Base-by-base conservation (phyloP, 768 basidiomycete species). In the Leucocoprinus sp. region DNA sequence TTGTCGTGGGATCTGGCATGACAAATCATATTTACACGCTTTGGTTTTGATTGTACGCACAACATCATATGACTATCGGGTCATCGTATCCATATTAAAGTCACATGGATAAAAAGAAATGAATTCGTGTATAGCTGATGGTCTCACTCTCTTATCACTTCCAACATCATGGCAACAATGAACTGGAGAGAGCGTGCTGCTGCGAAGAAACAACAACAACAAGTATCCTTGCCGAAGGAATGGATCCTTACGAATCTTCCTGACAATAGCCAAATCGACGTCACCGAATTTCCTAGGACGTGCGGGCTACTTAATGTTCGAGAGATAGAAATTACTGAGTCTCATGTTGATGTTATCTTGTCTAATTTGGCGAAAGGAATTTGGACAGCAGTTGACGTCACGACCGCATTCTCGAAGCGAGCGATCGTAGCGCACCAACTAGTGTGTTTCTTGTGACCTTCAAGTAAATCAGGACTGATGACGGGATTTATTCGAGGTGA, bases 371-470 rank as follows among this genome's bases (percentile, higher is more conserved):
- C 74, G 11, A 61, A 54, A 0, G 70, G 69, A 2, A 59, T 64
- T 36, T 86, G 79, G 80, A 70, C 82, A 0, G 66, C 82, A 1
- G 74, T 84, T 1, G 74, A 77, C 12, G 84, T 88, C 2, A 82
- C 80, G 0, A 77, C 66, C 0, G 84, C 87, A 0, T 90, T 82
- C 62, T 78, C 73, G 53, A 89, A 89, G 60, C 67, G 86, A 34
- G 89, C 89, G 0, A 72, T 85, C 35, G 60, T 92, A 35, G 87
- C 87, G 3, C 87, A 92, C 37, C 86, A 89, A 53, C 57, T 89
- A 12, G 84, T 85, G 43, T 55, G 74, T 58, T 43, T n/a, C 9
- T n/a, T 21, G 8, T 11, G 9, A 12, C 44, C 22, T 24, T 11
- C 19, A 39, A 23, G 23, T 42, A 42, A 7, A 9, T 11, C 11